Conservation (phyloP, 179 eudicot genomes). For the Gypsophila paniculata region DNA sequence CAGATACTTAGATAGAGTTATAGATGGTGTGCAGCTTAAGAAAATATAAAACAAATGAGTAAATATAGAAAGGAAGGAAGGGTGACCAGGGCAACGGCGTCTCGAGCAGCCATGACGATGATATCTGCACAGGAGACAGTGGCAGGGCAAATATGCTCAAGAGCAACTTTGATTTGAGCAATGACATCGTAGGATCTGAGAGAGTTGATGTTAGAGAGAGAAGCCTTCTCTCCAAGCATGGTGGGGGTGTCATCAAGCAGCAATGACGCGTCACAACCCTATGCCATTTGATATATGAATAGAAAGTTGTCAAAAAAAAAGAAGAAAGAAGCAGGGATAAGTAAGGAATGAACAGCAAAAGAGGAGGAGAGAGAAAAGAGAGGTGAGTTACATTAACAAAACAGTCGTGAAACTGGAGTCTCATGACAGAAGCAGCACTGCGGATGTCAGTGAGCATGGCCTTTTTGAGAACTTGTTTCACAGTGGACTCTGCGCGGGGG, state of each 20-base stretch:
- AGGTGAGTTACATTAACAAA: slow-evolving; percentile 55
- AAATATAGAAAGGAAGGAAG: background rate
- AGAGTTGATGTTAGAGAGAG: slow-evolving; percentile 69
- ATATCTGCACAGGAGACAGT: slow-evolving; percentile 89
- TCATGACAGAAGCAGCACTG: slow-evolving; percentile 83
- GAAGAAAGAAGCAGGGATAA: background rate
- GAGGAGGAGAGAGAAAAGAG: background rate
- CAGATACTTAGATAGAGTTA: no score
- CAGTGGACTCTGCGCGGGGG: slow-evolving; percentile 62
- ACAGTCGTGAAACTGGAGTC: slow-evolving; percentile 84
- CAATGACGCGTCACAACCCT: slow-evolving; percentile 93
- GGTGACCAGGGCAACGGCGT: slow-evolving; percentile 68
- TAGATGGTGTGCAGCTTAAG: background rate
- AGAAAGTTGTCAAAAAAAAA: background rate
- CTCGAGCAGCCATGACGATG: slow-evolving; percentile 76
- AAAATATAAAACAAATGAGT: background rate
- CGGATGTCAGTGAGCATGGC: slow-evolving; percentile 68
- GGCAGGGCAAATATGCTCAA: slow-evolving; percentile 57
- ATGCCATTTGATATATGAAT: background rate
- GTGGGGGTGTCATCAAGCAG: slow-evolving; percentile 69
- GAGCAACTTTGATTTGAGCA: slow-evolving; percentile 60
- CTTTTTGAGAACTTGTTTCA: slow-evolving; percentile 39
- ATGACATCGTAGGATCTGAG: slow-evolving; percentile 71
- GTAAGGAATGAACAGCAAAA: background rate
- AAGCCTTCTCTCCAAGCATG: slow-evolving; percentile 74